Base-by-base conservation (phyloP, 768 basidiomycete genomes). In the Lepiota subincarnata region DNA sequence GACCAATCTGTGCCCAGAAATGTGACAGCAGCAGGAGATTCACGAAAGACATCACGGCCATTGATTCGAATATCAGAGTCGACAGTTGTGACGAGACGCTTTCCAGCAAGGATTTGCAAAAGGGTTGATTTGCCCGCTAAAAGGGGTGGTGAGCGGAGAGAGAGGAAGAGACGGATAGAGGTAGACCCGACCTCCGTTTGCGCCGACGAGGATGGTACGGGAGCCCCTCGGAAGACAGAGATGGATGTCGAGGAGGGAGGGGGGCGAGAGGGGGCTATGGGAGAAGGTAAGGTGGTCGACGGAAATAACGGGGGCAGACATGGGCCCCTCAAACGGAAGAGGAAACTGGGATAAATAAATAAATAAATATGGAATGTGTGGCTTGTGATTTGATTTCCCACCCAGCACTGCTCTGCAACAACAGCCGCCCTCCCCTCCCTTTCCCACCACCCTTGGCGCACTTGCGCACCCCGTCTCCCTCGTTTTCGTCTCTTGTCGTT, bases 1-100 rank as follows among this genome's bases (percentile, higher is more conserved):
- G 53, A 87, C 93, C 96, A 98, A 71, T 98, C 95, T 1, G 95
- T 98, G 18, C 95, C 95, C 10, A 97, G 78, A 66, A 89, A 92
- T 16, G 90, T 86, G 31, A 96, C 80, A 6, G 89, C 90, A 14
- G 78, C 71, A 0, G 94, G 91, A 4, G 89, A 86, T 60, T 91
- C 81, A 58, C 89, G 84, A 69, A 98, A 98, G 43, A 98, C 94
- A 67, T 98, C 94, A 57, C 77, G 77, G 36, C 78, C 89, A 60
- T 90, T 79, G 64, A 98, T 82, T 44, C 77, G 74, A 39, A 95
- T 80, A 48, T 80, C 77, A 10, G 87, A 76, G 68, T 65, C 68
- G 37, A 60, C 48, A 10, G 64, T 59, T 42, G 61, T 81, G 37
- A 92, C 82, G 59, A 98, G 81, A 31, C 86, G 80, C 68, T 95